Percentiles rank a stretch among this genome's conserved stretches.
phyloP scores from a whole-genome alignment of 164 flowering plant genomes.

The Nymphaea thermarum region DNA sequence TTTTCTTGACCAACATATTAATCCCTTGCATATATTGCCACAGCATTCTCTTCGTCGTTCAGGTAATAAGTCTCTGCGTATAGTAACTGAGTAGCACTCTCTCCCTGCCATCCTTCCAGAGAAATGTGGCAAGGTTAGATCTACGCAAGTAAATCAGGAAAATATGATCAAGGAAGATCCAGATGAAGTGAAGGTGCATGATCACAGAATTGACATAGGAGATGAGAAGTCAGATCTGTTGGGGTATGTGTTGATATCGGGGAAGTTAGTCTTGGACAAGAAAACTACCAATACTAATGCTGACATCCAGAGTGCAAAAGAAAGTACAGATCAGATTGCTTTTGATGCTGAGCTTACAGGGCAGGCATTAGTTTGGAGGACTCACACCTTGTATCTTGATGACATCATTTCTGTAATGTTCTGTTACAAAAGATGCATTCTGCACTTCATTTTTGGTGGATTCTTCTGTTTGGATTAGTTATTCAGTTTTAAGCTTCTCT shows the following conservation, averaged over 20 bases:
- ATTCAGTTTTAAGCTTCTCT: background rate
- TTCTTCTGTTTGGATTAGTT: background rate
- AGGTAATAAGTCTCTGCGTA: slow-evolving; percentile 67
- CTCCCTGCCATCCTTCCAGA: slow-evolving; percentile 94
- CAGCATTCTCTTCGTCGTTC: slow-evolving; percentile 59
- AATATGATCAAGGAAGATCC: slow-evolving; percentile 25
- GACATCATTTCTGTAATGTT: slow-evolving; percentile 79
- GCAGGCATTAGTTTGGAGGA: slow-evolving; percentile 86
- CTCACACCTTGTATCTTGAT: slow-evolving; percentile 48
- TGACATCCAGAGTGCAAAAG: slow-evolving; percentile 35
- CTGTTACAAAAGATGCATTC: background rate
- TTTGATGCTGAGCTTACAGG: slow-evolving; percentile 86
- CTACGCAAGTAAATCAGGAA: slow-evolving; percentile 20
- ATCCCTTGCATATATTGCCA: slow-evolving; percentile 35
- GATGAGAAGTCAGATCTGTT: slow-evolving; percentile 87
- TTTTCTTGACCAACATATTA: slow-evolving; percentile 35
- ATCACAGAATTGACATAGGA: slow-evolving; percentile 81
- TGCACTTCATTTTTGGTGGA: background rate
- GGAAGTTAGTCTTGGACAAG: slow-evolving; percentile 67
- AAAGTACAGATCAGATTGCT: slow-evolving; percentile 37
- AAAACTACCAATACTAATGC: slow-evolving; percentile 21
- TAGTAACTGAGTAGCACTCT: slow-evolving; percentile 51
- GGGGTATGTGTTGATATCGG: slow-evolving; percentile 64
- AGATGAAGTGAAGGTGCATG: slow-evolving; percentile 45
- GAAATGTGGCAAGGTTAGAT: slow-evolving; percentile 62